Percentiles rank a stretch among this genome's conserved stretches.
phyloP scores from a whole-genome alignment of 2,329 filamentous ascomycete species.

The Penicillium brasilianum region DNA sequence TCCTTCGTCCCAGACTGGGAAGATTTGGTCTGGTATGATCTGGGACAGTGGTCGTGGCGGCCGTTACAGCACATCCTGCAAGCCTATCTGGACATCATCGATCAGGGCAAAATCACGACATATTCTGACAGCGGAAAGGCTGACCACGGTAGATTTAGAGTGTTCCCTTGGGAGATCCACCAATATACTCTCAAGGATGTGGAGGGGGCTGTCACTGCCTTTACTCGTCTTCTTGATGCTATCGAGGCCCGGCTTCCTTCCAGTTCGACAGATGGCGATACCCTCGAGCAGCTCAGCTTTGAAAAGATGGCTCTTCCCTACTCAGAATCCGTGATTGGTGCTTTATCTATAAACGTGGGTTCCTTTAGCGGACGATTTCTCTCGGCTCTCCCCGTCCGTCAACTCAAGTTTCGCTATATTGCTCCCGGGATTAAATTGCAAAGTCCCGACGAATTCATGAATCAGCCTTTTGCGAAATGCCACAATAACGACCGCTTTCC shows the following conservation, averaged over 20 bases:
- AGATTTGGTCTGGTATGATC: conserved; percentile 6
- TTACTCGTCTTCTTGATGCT: conserved; percentile 12
- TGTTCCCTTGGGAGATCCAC: conserved; percentile 12
- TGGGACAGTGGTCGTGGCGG: conserved; percentile 9
- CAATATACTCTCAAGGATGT: conserved; percentile 8
- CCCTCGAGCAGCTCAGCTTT: neutral
- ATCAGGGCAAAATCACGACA: conserved; percentile 18
- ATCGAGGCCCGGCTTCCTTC: conserved; percentile 9
- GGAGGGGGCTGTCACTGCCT: conserved; percentile 5
- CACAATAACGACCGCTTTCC: neutral
- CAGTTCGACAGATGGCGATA: neutral
- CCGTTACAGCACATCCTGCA: conserved; percentile 14
- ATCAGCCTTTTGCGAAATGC: neutral
- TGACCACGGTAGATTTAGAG: neutral
- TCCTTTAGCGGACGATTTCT: neutral
- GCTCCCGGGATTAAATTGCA: neutral
- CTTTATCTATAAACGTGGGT: neutral
- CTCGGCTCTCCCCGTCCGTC: neutral
- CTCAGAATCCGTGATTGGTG: neutral
- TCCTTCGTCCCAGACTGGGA: conserved; percentile 14
- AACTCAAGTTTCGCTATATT: neutral
- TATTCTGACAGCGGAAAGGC: conserved; percentile 6
- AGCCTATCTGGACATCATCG: conserved; percentile 11
- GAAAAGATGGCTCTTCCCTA: neutral
- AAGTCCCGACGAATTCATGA: neutral